Evolutionary conservation across 2,329 filamentous ascomycete species (phyloP).

Genomic region (Fusarium pseudograminearum): DNA sequence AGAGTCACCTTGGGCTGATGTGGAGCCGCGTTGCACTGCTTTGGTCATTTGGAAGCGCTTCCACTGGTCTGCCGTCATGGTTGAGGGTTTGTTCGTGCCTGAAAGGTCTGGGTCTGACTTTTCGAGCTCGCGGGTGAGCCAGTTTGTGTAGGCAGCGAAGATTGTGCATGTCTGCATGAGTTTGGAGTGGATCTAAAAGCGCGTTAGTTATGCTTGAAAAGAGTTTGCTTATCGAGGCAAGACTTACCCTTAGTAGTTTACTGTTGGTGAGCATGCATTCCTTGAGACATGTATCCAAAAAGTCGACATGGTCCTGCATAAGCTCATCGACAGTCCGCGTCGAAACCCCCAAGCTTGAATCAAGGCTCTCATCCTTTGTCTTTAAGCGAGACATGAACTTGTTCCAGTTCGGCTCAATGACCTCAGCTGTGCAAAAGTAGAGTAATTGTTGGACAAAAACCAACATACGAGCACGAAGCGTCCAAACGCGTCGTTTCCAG

Average conservation of each 20-base stretch:
- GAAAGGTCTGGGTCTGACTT: conserved; percentile 84
- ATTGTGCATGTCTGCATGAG: conserved; percentile 95
- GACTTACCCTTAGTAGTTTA: conserved; percentile 85
- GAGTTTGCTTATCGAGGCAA: background rate
- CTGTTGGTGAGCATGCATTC: conserved; percentile 99
- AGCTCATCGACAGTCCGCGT: conserved; percentile 90
- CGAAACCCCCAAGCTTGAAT: conserved; percentile 50
- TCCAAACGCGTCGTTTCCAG: conserved; percentile 95
- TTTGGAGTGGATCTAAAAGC: conserved; percentile 88
- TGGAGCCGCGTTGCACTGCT: conserved; percentile 55
- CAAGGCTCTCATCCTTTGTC: conserved; percentile 62
- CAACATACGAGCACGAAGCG: conserved; percentile 90
- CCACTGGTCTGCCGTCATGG: conserved; percentile 73
- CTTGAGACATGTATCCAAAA: conserved; percentile 96
- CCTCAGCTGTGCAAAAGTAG: conserved; percentile 96
- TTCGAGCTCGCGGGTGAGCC: conserved; percentile 85
- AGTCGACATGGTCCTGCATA: conserved; percentile 99
- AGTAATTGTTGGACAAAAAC: conserved; percentile 96
- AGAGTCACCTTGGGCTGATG: conserved; percentile 51
- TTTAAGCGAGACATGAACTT: conserved; percentile 89
- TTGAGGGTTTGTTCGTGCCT: conserved; percentile 67
- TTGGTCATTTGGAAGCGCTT: conserved; percentile 65
- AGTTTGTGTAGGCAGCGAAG: conserved; percentile 91
- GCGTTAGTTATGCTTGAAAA: conserved; percentile 25
- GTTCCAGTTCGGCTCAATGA: conserved; percentile 98